Evolutionary conservation across 257 asterid species (phyloP).

Genomic region (Penstemon barbatus): DNA sequence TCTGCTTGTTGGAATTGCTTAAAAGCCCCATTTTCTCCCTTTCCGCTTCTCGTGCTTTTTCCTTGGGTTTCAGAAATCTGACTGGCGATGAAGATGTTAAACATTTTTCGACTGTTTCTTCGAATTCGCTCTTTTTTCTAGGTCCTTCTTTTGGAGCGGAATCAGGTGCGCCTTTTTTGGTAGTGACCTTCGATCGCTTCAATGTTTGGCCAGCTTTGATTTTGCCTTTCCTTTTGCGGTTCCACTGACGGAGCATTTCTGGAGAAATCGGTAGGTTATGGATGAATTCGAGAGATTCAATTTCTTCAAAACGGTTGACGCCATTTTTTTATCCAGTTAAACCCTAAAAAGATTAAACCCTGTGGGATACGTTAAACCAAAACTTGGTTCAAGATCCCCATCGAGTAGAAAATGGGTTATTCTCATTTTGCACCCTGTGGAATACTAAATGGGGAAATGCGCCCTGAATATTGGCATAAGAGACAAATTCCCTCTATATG

Average conservation of each 20-base stretch:
- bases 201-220: conserved; percentile 56
- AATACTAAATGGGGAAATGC: no score
- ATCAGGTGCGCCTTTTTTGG: conserved; percentile 53
- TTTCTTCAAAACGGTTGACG: conserved; percentile 43
- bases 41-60: conserved; percentile 61
- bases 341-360: background rate
- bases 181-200: conserved; percentile 64
- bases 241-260: conserved; percentile 79
- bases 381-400: background rate
- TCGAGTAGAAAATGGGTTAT: background rate
- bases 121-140: conserved; percentile 53
- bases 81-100: conserved; percentile 64
- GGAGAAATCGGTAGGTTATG: conserved; percentile 53
- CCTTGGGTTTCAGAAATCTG: conserved; percentile 75
- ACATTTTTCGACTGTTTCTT: conserved; percentile 66
- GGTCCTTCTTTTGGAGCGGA: conserved; percentile 49
- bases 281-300: conserved; percentile 46
- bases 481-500: no score
- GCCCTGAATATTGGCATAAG: no score
- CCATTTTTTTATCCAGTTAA: conserved; percentile 33
- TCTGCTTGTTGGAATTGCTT: conserved; percentile 63
- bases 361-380: background rate
- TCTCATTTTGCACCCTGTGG: background rate
- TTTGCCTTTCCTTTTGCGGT: conserved; percentile 88
- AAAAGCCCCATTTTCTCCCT: conserved; percentile 81